A percentile compares a stretch with the other conserved stretches of the same genome.
phyloP scores from a whole-genome alignment of 495 filamentous ascomycete genomes.

The Aspergillus funiculosus region DNA sequence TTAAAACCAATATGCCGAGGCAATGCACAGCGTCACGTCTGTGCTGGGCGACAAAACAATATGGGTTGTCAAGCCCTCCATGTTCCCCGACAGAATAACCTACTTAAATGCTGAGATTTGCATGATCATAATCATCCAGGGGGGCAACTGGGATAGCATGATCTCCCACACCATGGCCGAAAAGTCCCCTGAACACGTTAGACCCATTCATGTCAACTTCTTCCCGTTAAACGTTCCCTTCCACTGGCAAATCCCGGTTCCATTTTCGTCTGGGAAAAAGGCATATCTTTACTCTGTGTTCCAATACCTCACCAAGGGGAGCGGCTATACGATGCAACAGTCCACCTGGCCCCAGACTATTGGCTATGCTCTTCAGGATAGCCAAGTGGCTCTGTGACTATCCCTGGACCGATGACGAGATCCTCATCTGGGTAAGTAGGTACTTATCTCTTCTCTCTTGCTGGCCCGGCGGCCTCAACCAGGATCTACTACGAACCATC shows the following conservation, averaged over 20 bases:
- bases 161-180: slow-evolving; percentile 39
- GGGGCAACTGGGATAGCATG: slow-evolving; percentile 46
- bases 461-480: slow-evolving; percentile 43
- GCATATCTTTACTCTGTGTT: slow-evolving; percentile 26
- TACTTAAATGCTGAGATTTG: not conserved
- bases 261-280: slow-evolving; percentile 33
- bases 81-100: not conserved
- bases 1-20: slow-evolving; percentile 40
- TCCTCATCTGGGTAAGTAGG: slow-evolving; percentile 49
- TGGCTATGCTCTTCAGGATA: slow-evolving; percentile 46
- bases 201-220: slow-evolving; percentile 44
- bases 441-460: slow-evolving; percentile 48
- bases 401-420: slow-evolving; percentile 50
- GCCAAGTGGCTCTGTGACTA: slow-evolving; percentile 45
- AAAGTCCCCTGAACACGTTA: slow-evolving; percentile 34
- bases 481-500: slow-evolving; percentile 48
- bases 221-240: slow-evolving; percentile 29
- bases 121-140: slow-evolving; percentile 36
- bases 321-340: slow-evolving; percentile 43
- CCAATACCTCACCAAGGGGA: slow-evolving; percentile 34
- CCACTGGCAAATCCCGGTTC: slow-evolving; percentile 31
- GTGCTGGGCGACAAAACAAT: slow-evolving; percentile 40
- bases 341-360: slow-evolving; percentile 46
- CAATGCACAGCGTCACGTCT: slow-evolving; percentile 40
- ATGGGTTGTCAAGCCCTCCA: slow-evolving; percentile 23